These are phyloP conservation scores for Aspergillus tubingensis DNA, from an alignment of 2,329 filamentous ascomycete species.

Conservation along the genomic window DNA sequence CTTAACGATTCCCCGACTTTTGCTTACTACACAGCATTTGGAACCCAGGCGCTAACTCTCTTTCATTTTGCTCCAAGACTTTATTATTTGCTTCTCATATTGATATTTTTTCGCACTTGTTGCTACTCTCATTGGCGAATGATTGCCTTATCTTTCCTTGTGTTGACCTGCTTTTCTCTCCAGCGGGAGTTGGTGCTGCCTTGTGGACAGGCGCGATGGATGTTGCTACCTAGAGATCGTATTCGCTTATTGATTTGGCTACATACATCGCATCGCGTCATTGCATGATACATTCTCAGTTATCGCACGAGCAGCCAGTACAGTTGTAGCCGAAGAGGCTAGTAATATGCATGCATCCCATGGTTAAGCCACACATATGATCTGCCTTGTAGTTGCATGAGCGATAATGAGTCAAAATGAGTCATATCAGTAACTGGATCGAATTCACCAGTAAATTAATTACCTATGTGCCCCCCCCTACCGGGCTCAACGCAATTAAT, in stretches of 20 bases:
- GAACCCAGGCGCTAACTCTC: conserved; percentile 31
- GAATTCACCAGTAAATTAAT: no score
- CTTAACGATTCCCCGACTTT: conserved; percentile 32
- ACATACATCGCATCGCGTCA: conserved; percentile 10
- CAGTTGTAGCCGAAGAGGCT: not conserved
- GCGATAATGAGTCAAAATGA: conserved; percentile 12
- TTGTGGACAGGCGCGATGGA: conserved; percentile 22
- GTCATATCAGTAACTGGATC: not conserved
- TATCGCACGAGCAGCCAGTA: conserved; percentile 3
- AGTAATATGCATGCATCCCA: not conserved
- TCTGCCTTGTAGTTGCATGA: not conserved
- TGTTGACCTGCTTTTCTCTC: conserved; percentile 27
- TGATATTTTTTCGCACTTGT: conserved; percentile 9
- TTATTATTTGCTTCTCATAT: conserved; percentile 1
- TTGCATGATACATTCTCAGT: conserved; percentile 12
- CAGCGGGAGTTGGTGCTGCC: conserved; percentile 38
- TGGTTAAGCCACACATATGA: not conserved
- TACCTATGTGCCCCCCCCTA: not conserved
- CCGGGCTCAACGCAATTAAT: not conserved
- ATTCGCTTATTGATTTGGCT: conserved; percentile 15
- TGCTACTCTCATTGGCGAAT: conserved; percentile 20
- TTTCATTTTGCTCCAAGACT: conserved; percentile 12
- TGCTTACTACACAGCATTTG: conserved; percentile 28
- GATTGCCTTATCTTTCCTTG: conserved; percentile 17
- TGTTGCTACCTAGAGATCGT: conserved; percentile 19